A percentile compares a stretch with the other conserved stretches of the same genome.
Evolutionary conservation across 2,329 filamentous ascomycete species (phyloP).

Genomic region (Magnaporthales sp.): DNA sequence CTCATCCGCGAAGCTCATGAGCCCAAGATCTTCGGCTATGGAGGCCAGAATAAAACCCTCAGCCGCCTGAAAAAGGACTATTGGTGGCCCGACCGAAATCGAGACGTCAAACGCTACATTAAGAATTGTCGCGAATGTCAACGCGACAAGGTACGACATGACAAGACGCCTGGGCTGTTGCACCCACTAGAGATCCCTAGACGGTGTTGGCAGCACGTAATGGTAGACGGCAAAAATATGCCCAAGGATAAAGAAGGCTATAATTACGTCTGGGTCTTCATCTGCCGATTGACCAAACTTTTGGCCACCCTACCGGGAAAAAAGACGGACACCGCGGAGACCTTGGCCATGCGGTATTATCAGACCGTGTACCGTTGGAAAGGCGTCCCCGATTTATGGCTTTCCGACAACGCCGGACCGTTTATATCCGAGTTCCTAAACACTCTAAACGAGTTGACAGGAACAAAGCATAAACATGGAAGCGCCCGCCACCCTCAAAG

Average conservation of each 20-base stretch:
- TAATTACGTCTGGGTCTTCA: not conserved
- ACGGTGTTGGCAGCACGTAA: not conserved
- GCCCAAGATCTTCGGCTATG: not conserved
- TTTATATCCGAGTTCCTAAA: not conserved
- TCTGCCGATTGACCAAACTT: not conserved
- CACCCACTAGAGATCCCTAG: not conserved
- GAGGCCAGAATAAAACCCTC: conserved; percentile 1
- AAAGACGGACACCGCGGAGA: not conserved
- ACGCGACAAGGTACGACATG: not conserved
- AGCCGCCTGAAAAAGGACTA: not conserved
- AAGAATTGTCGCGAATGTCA: not conserved
- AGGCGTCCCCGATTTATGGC: not conserved
- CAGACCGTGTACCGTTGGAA: not conserved
- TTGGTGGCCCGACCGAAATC: not conserved
- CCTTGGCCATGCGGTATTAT: not conserved
- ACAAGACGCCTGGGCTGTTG: not conserved
- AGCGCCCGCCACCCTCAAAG: not conserved
- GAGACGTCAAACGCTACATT: not conserved
- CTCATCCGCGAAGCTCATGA: not conserved
- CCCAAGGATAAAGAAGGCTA: not conserved
- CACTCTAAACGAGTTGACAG: not conserved
- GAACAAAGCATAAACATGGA: not conserved
- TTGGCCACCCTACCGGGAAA: not conserved
- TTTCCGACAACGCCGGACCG: not conserved
- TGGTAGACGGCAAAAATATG: conserved; percentile 1